Evolutionary conservation across 1,284 basidiomycete species (phyloP), one percentile per base, ranked within the genome.

Genomic region (Rhodotorula glutinis): DNA sequence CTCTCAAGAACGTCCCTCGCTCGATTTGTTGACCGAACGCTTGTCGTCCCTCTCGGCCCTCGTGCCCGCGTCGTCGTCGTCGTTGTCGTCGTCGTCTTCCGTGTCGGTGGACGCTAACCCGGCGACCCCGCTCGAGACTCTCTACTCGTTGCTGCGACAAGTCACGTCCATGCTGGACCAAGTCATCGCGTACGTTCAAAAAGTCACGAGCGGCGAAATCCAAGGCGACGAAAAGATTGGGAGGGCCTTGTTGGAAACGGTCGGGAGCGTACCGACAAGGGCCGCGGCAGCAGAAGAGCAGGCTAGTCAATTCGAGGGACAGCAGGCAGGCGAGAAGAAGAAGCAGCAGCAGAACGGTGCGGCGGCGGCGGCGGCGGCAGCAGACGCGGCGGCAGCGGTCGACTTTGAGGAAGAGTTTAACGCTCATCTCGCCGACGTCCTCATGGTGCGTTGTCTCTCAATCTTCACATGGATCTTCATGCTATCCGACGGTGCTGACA

Each of bases 191-290:
- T 98, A 98, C 78, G 95, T 98, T 14, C 86, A 87, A 55, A 85
- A 84, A 19, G 92, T 97, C 53, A 79, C 92, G 58, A 81, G 86
- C 0, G 93, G 92, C 33, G 85, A 91, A 74, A 83, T 84, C 54
- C 82, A 89, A 72, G 91, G 92, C 29, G 90, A 98, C 80, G 84
- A 89, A 58, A 88, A 90, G 19, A 85, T 98, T 46, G 95, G 95
- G 23, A 84, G 92, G 65, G 95, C 94, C 78, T 83, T 99, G 61
- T 89, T 97, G 84, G 90, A 95, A 75, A 92, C 92, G 10, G 85
- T 96, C 53, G 89, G 90, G 63, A 52, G 40, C 51, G 62, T 63
- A 0, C 71, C 73, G 7, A 52, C 65, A 16, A 55, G 54, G 23
- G 41, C 49, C 30, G n/a, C 25, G 25, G 52, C 70, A 43, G 60